phyloP scores from a whole-genome alignment of 331 rosid species.

The Acacia pycnantha region DNA sequence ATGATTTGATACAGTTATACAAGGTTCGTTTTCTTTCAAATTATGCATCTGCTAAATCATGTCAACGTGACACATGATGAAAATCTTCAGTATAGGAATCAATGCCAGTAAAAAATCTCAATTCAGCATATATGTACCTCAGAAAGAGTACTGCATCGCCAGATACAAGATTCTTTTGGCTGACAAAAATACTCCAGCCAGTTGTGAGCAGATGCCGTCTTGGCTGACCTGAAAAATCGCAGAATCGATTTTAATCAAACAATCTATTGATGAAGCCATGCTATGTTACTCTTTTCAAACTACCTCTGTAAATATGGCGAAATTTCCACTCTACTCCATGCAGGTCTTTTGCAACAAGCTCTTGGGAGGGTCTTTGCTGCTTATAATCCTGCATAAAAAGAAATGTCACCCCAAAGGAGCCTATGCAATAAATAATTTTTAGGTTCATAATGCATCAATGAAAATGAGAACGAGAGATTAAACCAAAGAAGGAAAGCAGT shows the following conservation, averaged over 20 bases:
- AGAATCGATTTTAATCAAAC: conserved; percentile 25
- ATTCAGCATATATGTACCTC: conserved; percentile 44
- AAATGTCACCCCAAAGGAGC: too few relatives aligned
- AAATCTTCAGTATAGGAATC: background rate
- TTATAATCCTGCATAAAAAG: background rate
- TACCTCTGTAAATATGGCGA: conserved; percentile 93
- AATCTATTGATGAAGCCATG: conserved; percentile 30
- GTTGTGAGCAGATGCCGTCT: conserved; percentile 97
- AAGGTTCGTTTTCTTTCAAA: background rate
- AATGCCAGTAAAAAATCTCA: background rate
- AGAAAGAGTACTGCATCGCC: conserved; percentile 98
- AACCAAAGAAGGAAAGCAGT: conserved; percentile 96
- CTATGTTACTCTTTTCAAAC: background rate
- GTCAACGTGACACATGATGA: background rate
- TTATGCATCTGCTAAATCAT: conserved; percentile 8
- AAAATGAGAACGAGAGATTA: conserved; percentile 22
- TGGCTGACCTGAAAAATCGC: conserved; percentile 86
- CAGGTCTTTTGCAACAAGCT: conserved; percentile 39
- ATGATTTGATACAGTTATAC: background rate
- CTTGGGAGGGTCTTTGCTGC: too few relatives aligned
- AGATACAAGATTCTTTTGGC: conserved; percentile 92
- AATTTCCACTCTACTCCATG: conserved; percentile 85
- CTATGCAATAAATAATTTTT: too few relatives aligned
- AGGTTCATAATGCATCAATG: too few relatives aligned
- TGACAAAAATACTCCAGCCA: conserved; percentile 94